These are phyloP conservation scores for Verticillium longisporum DNA, from an alignment of 2,329 filamentous ascomycete species.

Conservation along the genomic window DNA sequence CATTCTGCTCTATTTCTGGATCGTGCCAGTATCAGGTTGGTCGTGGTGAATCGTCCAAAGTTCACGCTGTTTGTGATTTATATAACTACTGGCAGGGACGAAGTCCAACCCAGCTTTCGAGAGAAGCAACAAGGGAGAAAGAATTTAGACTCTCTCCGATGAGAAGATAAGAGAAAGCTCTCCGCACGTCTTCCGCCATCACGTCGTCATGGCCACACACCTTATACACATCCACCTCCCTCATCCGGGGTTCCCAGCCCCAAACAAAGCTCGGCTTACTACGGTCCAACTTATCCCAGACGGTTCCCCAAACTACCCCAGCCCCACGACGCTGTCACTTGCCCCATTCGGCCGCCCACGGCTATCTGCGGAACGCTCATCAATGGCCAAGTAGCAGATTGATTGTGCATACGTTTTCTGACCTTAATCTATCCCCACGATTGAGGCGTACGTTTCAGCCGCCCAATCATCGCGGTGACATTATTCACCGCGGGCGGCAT, in stretches of 20 bases:
- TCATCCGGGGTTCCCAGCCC: background rate
- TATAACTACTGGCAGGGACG: background rate
- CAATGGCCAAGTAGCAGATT: background rate
- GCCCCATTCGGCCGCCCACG: background rate
- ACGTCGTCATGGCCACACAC: background rate
- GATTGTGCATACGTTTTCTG: background rate
- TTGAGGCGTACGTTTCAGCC: background rate
- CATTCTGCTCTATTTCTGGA: constrained; percentile 13
- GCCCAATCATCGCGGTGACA: background rate
- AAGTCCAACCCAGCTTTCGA: background rate
- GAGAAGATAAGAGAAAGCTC: background rate
- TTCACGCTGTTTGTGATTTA: background rate
- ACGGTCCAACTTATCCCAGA: background rate
- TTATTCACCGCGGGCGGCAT: background rate
- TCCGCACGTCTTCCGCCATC: background rate
- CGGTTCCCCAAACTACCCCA: background rate
- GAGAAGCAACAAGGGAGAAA: background rate
- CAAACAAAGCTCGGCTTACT: constrained; percentile 1
- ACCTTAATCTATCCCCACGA: background rate
- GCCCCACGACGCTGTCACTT: background rate
- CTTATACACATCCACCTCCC: background rate
- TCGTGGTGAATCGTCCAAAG: no score
- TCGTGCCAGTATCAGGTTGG: background rate
- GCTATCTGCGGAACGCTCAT: background rate
- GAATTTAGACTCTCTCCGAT: background rate